Base-by-base conservation (phyloP, 1,284 basidiomycete genomes). In the Cryptococcus deneoformans region DNA sequence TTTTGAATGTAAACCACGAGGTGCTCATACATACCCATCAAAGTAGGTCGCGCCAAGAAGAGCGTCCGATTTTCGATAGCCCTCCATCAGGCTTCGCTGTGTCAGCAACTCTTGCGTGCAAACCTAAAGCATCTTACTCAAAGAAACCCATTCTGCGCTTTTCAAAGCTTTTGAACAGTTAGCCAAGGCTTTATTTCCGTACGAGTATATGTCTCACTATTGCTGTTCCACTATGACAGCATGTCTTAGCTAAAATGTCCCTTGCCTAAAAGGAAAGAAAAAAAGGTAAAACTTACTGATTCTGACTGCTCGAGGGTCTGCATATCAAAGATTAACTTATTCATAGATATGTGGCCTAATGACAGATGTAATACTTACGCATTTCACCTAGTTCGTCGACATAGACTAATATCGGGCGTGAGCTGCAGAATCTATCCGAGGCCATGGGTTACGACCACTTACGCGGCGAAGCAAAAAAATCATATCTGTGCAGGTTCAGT, bases 361-460 rank as follows among this genome's bases (percentile, higher is more conserved):
- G 20, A 20, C 20, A 8, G 29, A 9, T 29, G 6, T 29, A 47
- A 4, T 9, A 67, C 69, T 62, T 49, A 69, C 69, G 69, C 73
- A 69, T 71, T 54, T 72, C 73, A 52, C 72, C 72, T 38, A 76
- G 56, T 54, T 76, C 73, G 52, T 76, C 73, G 20, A 76, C 73
- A 53, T 76, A 69, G 12, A 72, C 63, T 70, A 50, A 14, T 6
- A 16, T 20, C 20, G 20, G n/a, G 44, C n/a, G 37, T 62, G 48
- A 67, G 37, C 60, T 20, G 35, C 40, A 54, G 53, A 29, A 52
- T 24, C 44, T 42, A 24, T 46, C 14, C 37, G 48, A 39, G 20
- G 45, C 10, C 35, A 42, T 24, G 6, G 45, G 20, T 20, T 20
- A 20, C 20, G 20, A 20, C 20, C 20, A 46, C 70, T 60, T 55